A percentile compares a stretch with the other conserved stretches of the same genome.
These are phyloP conservation scores for Ulota crispa DNA, from an alignment of 225 moss, liverwort and hornwort species.

Conservation along the genomic window DNA sequence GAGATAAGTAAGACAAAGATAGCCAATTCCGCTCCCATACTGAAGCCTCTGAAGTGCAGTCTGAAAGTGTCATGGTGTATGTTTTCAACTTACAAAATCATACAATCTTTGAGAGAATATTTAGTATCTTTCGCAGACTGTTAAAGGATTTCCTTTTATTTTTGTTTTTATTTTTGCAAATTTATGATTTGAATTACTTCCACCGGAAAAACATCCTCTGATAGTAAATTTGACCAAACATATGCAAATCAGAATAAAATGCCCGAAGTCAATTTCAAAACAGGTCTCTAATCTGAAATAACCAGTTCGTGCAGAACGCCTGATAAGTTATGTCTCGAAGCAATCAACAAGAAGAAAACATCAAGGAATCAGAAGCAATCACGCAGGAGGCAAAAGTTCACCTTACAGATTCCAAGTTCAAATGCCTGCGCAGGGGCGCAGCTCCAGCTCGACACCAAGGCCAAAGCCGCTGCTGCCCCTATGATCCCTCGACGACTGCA, in stretches of 20 bases:
- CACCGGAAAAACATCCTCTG: background rate
- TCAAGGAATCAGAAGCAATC: background rate
- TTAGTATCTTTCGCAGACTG: background rate
- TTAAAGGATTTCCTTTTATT: background rate
- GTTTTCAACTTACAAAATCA: background rate
- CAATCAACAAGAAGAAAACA: background rate
- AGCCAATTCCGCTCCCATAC: background rate
- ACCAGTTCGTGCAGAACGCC: background rate
- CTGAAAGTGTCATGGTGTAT: background rate
- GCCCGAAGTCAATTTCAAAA: background rate
- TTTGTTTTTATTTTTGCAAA: background rate
- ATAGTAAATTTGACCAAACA: background rate
- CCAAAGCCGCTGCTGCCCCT: conserved; percentile 32
- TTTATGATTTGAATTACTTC: background rate
- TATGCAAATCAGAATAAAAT: background rate
- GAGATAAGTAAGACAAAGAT: background rate
- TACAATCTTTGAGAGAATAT: background rate
- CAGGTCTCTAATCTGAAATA: background rate
- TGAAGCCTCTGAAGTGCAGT: background rate
- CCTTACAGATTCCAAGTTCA: conserved; percentile 75
- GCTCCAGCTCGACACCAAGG: conserved; percentile 21
- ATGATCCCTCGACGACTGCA: conserved; percentile 45
- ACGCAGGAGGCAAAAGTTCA: conserved; percentile 35
- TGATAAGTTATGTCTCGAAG: background rate
- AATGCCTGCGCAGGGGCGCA: conserved; percentile 51